Base-by-base conservation (phyloP, 2,329 filamentous ascomycete genomes). In the Colletotrichum plurivorum region DNA sequence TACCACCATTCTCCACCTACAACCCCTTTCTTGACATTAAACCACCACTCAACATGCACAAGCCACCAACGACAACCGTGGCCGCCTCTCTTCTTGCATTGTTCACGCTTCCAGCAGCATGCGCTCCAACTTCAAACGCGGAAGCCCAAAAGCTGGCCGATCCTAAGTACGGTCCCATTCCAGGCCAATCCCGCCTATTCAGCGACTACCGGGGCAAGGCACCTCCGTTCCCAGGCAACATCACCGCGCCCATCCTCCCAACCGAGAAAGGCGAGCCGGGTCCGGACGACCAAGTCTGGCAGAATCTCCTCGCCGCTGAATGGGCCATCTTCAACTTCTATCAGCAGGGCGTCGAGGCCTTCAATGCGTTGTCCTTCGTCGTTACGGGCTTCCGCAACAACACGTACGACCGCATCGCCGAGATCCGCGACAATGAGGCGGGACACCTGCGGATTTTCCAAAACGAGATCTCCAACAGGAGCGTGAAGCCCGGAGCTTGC, bases 281-380 rank as follows among this genome's bases (percentile, higher is more conserved):
- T 2, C 73, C 75, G 4, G 82, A 84, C 55, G 82, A 84, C 63
- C 68, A 78, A 10, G 77, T 84, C 13, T 84, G 79, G 73, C 83
- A 84, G 72, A 84, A 84, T 66, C 76, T 85, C 3, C 76, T 84
- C 1, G 73, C 75, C 25, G 82, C 82, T 16, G 83, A 84, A 73
- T 84, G 82, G 83, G 73, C 78, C 22, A 82, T 84, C 71, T 85
- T 78, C 73, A 73, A 72, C 46, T 84, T 85, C 73, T 84, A 85
- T 73, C 78, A 43, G 16, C 54, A 84, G 65, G 75, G 79, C 9
- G 79, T 84, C 0, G 81, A 84, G 61, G 66, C 67, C 2, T 84
- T 84, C 76, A 82, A 80, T 48, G 53, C 64, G 15, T 71, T 75
- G 2, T 69, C 73, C 10, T 22, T 43, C 41, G 41, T 43, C 16